phyloP scores from a whole-genome alignment of 768 basidiomycete species.

The Ramaria rubella region DNA sequence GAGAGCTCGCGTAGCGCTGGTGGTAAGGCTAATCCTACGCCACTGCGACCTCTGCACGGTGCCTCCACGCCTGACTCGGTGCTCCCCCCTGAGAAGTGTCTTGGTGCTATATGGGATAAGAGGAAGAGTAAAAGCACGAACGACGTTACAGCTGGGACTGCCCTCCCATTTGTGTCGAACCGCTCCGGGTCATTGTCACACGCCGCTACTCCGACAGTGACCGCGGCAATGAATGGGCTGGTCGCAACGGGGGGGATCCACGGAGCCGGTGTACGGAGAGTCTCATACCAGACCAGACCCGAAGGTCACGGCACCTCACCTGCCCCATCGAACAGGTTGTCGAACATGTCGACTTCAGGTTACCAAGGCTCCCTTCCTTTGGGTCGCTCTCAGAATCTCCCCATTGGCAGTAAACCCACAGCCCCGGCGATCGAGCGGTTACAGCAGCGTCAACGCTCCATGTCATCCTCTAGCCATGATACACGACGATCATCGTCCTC shows the following conservation, averaged over 20 bases:
- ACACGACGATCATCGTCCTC: background rate
- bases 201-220: too few relatives aligned
- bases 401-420: background rate
- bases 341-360: background rate
- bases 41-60: too few relatives aligned
- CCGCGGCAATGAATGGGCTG: background rate
- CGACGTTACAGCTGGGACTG: too few relatives aligned
- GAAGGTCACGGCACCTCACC: background rate
- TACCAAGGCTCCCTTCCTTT: background rate
- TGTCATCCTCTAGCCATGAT: background rate
- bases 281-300: background rate
- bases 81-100: too few relatives aligned
- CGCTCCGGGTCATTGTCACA: too few relatives aligned
- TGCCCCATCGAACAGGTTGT: background rate
- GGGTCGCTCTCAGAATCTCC: background rate
- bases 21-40: too few relatives aligned
- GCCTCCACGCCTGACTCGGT: too few relatives aligned
- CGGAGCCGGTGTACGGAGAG: background rate
- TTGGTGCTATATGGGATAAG: too few relatives aligned
- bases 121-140: too few relatives aligned
- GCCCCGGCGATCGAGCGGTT: background rate
- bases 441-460: background rate
- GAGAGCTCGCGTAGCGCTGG: too few relatives aligned
- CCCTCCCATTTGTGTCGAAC: too few relatives aligned
- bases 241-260: background rate